phyloP scores from a whole-genome alignment of 73 alveolate species.

The Urostyla sp. region DNA sequence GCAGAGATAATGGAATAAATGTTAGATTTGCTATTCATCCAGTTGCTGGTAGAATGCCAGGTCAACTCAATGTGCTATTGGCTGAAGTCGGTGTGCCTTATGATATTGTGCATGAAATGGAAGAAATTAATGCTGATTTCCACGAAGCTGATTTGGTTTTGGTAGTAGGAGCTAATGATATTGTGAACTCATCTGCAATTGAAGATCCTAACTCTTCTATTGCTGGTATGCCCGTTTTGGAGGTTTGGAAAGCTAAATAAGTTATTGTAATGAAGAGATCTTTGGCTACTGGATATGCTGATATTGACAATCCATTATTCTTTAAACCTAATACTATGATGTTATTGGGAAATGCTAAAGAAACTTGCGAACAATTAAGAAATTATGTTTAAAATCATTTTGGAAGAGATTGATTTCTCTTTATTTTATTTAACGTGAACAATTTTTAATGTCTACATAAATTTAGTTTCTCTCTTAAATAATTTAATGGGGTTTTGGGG shows the following conservation, averaged over 20 bases:
- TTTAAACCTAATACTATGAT: constrained; percentile 72
- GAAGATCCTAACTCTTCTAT: constrained; percentile 81
- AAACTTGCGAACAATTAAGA: no score
- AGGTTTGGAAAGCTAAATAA: constrained; percentile 82
- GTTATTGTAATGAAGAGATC: constrained; percentile 72
- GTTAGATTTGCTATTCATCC: constrained; percentile 91
- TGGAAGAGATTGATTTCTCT: no score
- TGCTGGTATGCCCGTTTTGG: constrained; percentile 91
- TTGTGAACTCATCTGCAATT: constrained; percentile 83
- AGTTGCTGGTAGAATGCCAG: constrained; percentile 93
- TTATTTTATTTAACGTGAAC: no score
- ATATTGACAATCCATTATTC: constrained; percentile 83
- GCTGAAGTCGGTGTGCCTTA: constrained; percentile 91
- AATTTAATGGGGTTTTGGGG: no score
- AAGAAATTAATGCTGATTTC: constrained; percentile 83
- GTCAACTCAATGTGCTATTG: constrained; percentile 84
- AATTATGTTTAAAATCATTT: no score
- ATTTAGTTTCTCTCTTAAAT: no score
- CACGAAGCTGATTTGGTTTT: constrained; percentile 78
- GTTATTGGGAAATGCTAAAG: no score
- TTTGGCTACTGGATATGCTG: constrained; percentile 86
- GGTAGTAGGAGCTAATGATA: constrained; percentile 87
- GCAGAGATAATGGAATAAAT: constrained; percentile 49
- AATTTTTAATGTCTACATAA: no score
- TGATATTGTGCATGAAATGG: constrained; percentile 86